Percentiles rank a stretch among this genome's conserved stretches.
Evolutionary conservation across 768 basidiomycete genomes (phyloP).

Genomic region (Boletus insuetus): DNA sequence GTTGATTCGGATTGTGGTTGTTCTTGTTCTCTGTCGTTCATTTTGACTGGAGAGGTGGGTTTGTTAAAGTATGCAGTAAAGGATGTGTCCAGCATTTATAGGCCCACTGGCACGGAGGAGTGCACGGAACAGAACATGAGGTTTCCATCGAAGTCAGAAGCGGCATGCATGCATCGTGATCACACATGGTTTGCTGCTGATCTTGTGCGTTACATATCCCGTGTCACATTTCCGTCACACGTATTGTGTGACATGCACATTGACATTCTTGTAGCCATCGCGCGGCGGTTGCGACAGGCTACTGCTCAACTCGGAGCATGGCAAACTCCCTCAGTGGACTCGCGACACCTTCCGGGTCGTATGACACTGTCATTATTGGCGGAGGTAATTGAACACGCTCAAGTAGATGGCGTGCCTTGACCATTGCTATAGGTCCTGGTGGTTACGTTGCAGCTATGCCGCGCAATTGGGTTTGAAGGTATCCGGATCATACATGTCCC

Average conservation of each 20-base stretch:
- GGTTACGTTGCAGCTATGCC: slow-evolving; percentile 99
- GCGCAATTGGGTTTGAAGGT: slow-evolving; percentile 94
- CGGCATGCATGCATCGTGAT: too few species aligned
- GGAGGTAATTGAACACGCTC: slow-evolving; percentile 59
- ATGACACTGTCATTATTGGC: slow-evolving; percentile 94
- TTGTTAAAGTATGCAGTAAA: too few species aligned
- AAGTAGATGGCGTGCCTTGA: not conserved
- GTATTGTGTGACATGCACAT: slow-evolving; percentile 6
- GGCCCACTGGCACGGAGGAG: too few species aligned
- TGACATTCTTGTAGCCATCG: slow-evolving; percentile 33
- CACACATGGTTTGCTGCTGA: too few species aligned
- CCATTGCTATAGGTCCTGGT: slow-evolving; percentile 67
- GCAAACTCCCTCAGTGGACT: slow-evolving; percentile 57
- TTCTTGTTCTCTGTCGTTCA: too few species aligned
- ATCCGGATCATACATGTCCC: slow-evolving; percentile 13
- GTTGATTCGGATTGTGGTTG: too few species aligned
- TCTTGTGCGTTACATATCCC: too few species aligned
- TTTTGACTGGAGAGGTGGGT: too few species aligned
- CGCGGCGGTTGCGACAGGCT: slow-evolving; percentile 35
- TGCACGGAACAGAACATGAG: too few species aligned
- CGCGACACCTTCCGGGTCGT: slow-evolving; percentile 70
- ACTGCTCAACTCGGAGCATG: slow-evolving; percentile 39
- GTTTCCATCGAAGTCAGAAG: too few species aligned
- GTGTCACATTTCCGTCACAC: slow-evolving; percentile 13
- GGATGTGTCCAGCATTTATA: too few species aligned